Conservation (phyloP, 306 rosid species). For the Dalbergia oliveri region DNA sequence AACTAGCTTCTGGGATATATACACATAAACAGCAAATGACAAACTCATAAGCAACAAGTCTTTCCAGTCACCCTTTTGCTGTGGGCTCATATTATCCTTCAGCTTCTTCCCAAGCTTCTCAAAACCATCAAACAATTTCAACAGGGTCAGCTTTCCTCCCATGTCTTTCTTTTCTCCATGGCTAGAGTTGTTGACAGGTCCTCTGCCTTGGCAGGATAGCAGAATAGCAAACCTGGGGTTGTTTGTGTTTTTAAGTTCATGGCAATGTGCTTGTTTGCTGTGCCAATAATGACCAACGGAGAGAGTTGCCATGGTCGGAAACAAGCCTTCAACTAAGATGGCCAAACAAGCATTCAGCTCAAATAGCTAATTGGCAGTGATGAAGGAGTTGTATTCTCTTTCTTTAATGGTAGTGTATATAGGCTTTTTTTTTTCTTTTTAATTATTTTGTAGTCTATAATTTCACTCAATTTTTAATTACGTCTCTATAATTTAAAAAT, state of each 20-base stretch:
- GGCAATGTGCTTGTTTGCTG: conserved; percentile 10
- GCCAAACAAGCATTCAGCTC: too few relatives aligned
- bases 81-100: conserved; percentile 74
- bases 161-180: conserved; percentile 44
- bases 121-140: conserved; percentile 42
- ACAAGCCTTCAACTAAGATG: neutral
- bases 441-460: too few relatives aligned
- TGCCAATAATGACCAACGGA: conserved; percentile 41
- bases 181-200: conserved; percentile 45
- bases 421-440: too few relatives aligned
- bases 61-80: conserved; percentile 88
- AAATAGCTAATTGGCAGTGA: neutral
- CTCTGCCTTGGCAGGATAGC: conserved; percentile 52
- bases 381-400: neutral
- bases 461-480: too few relatives aligned
- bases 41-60: conserved; percentile 82
- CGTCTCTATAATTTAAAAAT: too few relatives aligned
- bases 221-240: conserved; percentile 41
- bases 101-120: conserved; percentile 60
- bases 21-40: conserved; percentile 89
- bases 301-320: conserved; percentile 60
- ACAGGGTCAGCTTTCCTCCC: conserved; percentile 36
- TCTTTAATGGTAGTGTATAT: too few relatives aligned
- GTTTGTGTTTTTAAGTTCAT: conserved; percentile 36
- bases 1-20: conserved; percentile 75